Evolutionary conservation across 2,329 filamentous ascomycete species (phyloP).

Genomic region (Aspergillus sp.): DNA sequence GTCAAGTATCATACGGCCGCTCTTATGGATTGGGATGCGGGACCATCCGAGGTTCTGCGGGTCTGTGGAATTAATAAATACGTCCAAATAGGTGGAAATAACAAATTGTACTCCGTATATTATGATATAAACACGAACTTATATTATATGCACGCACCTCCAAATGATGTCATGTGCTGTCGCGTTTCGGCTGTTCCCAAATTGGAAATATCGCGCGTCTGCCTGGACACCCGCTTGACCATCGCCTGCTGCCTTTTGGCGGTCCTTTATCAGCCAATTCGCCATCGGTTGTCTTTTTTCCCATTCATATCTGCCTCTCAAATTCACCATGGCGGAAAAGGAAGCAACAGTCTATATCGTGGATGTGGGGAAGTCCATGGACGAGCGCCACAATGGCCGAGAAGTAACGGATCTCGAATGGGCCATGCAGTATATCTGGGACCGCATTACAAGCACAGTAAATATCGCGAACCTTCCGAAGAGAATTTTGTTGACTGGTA

Average conservation of each 20-base stretch:
- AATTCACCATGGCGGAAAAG: conserved; percentile 77
- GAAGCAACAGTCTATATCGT: conserved; percentile 91
- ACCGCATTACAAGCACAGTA: conserved; percentile 78
- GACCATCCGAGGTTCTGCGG: background rate
- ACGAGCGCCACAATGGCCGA: conserved; percentile 67
- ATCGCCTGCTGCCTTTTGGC: conserved; percentile 14
- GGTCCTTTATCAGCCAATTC: conserved; percentile 1
- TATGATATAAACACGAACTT: background rate
- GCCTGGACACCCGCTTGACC: conserved; percentile 28
- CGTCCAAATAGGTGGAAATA: background rate
- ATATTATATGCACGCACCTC: background rate
- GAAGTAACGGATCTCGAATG: conserved; percentile 80
- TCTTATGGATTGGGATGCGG: background rate
- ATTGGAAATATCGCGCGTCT: conserved; percentile 44
- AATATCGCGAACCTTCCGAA: conserved; percentile 28
- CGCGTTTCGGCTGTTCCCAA: conserved; percentile 35
- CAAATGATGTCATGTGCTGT: conserved; percentile 40
- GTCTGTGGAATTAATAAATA: background rate
- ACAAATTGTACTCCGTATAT: too few species aligned
- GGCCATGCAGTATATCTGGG: conserved; percentile 90
- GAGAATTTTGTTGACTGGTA: background rate
- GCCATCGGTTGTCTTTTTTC: background rate
- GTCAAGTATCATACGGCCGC: background rate
- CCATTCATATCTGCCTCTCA: background rate
- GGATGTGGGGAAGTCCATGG: conserved; percentile 86